Evolutionary conservation across 352 stramenopile genomes (phyloP), one percentile per base, ranked within the genome.

Genomic region (Pythium oligandrum): DNA sequence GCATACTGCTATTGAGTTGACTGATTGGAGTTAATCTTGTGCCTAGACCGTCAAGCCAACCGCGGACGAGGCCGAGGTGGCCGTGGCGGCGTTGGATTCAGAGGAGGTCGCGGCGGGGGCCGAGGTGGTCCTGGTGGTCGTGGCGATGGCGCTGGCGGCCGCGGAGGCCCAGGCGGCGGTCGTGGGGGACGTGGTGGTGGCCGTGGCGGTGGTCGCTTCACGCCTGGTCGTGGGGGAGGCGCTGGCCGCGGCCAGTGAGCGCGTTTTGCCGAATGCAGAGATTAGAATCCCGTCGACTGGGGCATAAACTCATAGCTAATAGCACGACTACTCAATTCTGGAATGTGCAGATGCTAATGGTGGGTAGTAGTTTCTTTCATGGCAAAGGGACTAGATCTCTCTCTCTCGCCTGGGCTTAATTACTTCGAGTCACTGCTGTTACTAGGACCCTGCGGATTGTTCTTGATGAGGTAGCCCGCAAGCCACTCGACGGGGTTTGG

Each of bases 401-500:
- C 38, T 42, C 38, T 6, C 35, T 10, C 11, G 30, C 38, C 4
- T 33, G 26, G 39, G 34, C 33, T 12, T 12, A 17, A 43, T 70
- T 78, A 88, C 72, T 91, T 89, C 36, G 71, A 66, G 51, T 83
- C 74, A 17, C 58, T 65, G 51, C 61, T 71, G 43, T 37, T 58
- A 52, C 66, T 76, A 26, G 85, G 62, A 11, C 78, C 70, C 59
- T 98, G 89, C 40, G 96, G 96, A 81, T 99, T 98, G 75, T 99
- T 85, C 71, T 96, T 96, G 57, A 98, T 82, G 57, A 99, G 80
- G 68, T 98, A 99, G 38, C 73, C 73, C 6, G 95, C 96, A 57
- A 99, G 79, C 86, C 90, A 99, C 75, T 99, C 94, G 48, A 99
- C 90, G 37, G 96, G 96, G 73, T 99, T 98, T 4, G 86, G 60